These are phyloP conservation scores for Gypsophila paniculata DNA, from an alignment of 179 eudicot genomes.

Conservation along the genomic window DNA sequence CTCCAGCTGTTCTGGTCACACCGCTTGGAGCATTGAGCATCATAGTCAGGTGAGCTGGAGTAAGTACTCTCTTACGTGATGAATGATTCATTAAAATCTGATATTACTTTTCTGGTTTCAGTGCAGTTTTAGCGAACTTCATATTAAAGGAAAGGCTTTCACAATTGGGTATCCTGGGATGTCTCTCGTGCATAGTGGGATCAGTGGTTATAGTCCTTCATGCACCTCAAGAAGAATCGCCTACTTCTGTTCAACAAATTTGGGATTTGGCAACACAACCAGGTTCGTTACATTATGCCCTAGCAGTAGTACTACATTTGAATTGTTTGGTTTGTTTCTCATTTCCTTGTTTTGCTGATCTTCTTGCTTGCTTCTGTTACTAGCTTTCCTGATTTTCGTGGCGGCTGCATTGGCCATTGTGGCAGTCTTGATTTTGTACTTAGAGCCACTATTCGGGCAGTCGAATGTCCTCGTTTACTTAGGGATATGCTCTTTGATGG, in stretches of 20 bases:
- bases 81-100: conserved; percentile 6
- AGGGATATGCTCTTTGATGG: conserved; percentile 89
- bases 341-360: conserved; percentile 20
- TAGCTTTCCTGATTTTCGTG: conserved; percentile 76
- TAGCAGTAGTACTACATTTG: background rate
- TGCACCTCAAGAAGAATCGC: conserved; percentile 73
- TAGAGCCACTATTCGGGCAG: conserved; percentile 82
- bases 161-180: conserved; percentile 63
- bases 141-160: conserved; percentile 61
- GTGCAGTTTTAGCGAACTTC: conserved; percentile 92
- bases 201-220: conserved; percentile 80
- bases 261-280: conserved; percentile 81
- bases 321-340: background rate
- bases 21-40: conserved; percentile 97
- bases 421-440: conserved; percentile 54
- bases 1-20: conserved; percentile 93
- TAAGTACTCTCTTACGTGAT: conserved; percentile 3
- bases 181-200: conserved; percentile 76
- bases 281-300: conserved; percentile 36
- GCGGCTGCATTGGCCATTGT: conserved; percentile 60
- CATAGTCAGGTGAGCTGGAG: conserved; percentile 63
- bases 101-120: conserved; percentile 32
- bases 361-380: conserved; percentile 23
- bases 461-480: conserved; percentile 72
- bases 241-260: conserved; percentile 63